These are phyloP conservation scores for Centella asiatica DNA, from an alignment of 129 eudicot genomes.

Conservation along the genomic window DNA sequence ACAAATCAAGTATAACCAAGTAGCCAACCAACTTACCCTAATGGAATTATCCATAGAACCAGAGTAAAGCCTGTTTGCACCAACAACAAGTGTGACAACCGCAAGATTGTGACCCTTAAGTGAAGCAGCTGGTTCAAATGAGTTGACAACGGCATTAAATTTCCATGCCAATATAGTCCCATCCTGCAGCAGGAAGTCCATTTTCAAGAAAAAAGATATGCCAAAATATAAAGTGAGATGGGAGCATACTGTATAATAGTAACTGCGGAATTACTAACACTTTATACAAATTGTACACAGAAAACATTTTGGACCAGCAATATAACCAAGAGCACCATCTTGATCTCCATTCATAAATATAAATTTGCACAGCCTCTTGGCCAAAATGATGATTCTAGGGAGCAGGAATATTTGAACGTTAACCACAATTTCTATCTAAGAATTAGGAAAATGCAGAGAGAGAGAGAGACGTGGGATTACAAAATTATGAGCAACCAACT, in stretches of 20 bases:
- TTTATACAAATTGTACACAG: not conserved
- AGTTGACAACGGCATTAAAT: slow-evolving; percentile 57
- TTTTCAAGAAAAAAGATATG: not conserved
- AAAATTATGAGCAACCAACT: not conserved
- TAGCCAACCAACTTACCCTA: slow-evolving; percentile 34
- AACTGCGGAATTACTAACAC: not conserved
- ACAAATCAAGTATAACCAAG: slow-evolving; percentile 5
- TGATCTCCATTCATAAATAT: not conserved
- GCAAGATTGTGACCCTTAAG: slow-evolving; percentile 78
- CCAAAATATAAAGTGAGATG: not conserved
- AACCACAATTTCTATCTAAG: not conserved
- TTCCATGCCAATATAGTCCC: slow-evolving; percentile 90
- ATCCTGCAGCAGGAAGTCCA: slow-evolving; percentile 42
- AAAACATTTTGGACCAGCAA: not conserved
- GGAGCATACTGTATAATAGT: not conserved
- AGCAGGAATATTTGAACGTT: not conserved
- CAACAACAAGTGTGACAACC: slow-evolving; percentile 84
- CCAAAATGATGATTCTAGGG: not conserved
- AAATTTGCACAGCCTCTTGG: not conserved
- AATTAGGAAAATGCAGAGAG: not conserved
- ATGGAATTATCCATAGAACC: slow-evolving; percentile 95
- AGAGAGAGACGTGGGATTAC: not conserved
- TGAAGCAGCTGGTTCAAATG: slow-evolving; percentile 93
- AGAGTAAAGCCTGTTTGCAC: slow-evolving; percentile 84
- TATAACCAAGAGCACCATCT: not conserved